Base-by-base conservation (phyloP, 2,329 filamentous ascomycete genomes). In the Metarhizium guizhouense region DNA sequence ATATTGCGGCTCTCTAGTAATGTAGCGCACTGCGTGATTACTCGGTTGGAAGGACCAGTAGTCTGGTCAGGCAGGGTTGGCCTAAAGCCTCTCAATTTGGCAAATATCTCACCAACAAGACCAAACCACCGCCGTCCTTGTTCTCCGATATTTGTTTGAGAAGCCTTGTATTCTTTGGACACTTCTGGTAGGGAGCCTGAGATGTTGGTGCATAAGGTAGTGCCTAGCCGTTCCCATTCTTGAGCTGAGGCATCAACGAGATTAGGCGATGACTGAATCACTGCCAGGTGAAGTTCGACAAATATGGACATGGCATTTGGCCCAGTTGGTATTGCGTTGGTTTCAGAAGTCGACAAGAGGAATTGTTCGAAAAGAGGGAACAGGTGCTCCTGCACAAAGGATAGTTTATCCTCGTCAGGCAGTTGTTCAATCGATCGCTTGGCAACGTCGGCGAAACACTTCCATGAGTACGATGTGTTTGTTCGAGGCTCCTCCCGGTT, bases 131-230 rank as follows among this genome's bases (percentile, higher is more conserved):
- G 84, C 49, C 77, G 75, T 0, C 85, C 85, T 62, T 87, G 81
- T 6, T 84, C 76, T 10, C 82, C 81, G 30, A 95, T 77, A 45
- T 76, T 75, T 52, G 82, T 78, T 66, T 96, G 90, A 0, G 90
- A 95, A 47, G 78, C 77, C 30, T 81, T 78, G 61, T 88, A 88
- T 18, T 90, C 87, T 59, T 86, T 86, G 0, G 90, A 91, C 55
- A 93, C 84, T 65, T 93, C 90, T 1, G 92, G 90, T 5, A 89
- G 78, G 0, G 90, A 95, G 6, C 82, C 81, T 54, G 84, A 85
- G 56, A 96, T 84, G 42, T 81, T 78, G 36, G 83, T 75, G 30
- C 85, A 75, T n/a, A 96, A 72, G 0, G 76, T 68, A 1, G 80
- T 72, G 0, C 82, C 80, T n/a, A 90, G 70, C 2, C 74, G 74